Evolutionary conservation across 192 early-diverging fungal genomes (phyloP), one percentile per base, ranked within the genome.

Genomic region (Dissophora globulifera): DNA sequence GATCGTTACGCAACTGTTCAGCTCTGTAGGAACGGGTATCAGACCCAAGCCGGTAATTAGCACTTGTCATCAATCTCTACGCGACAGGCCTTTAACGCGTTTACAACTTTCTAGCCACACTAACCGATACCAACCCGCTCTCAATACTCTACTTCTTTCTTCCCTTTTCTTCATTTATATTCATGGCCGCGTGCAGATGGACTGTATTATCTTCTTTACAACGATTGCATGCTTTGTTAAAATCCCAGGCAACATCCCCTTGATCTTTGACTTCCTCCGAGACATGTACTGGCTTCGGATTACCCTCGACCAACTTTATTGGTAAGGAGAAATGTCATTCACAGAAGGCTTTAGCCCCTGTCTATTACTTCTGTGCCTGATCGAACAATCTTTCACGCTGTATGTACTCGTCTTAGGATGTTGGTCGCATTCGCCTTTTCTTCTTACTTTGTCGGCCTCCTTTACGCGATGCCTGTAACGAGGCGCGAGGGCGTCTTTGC

Each of bases 401-500:
- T 40, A 52, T 20, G 10, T 15, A 15, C 3, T 32, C 30, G 43
- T 13, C n/a, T 10, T 64, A 76, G 72, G 72, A 27, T 67, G 3
- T 41, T 62, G 4, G 51, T 67, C 3, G 23, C 45, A 6, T 53
- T 67, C 22, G 63, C 63, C 19, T 61, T 76, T 26, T 29, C 52
- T 2, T 38, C 72, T 1, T 76, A 56, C 29, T 67, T 67, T 26
- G 58, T 76, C 0, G 72, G 72, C 3, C 48, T 76, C 9, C 40
- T 76, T 2, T 76, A 76, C n/a, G 72, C 72, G 8, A 76, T 76
- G 72, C 72, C 72, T 1, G 51, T 76, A 5, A 76, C 72, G 4
- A 46, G 51, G 6, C 64, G 72, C 12, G 50, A 66, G 20, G 72
- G 72, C 4, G 62, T 67, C 15, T 76, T 76, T 62, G 72, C 63